Base-by-base conservation (phyloP, 345 rosid species). In the Raphanus raphanistrum region DNA sequence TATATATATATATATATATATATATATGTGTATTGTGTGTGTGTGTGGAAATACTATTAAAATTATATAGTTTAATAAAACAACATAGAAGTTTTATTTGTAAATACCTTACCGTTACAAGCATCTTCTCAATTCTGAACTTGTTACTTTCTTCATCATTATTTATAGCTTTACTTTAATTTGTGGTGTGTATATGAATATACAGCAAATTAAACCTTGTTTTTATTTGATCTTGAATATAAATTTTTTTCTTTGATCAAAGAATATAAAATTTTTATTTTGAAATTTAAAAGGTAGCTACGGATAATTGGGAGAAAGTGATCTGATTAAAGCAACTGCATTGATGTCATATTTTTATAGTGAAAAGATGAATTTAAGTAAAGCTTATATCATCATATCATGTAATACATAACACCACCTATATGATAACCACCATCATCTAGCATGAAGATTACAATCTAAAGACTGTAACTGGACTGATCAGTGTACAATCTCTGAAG, bases 401-500 rank as follows among this genome's bases (percentile, higher is more conserved):
- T 38, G 45, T 60, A 71, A 41, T 28, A 60, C 10, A 7, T 72
- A 50, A 61, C 55, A 15, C 28, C 16, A 73, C 6, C 36, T 52
- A 55, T 65, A 9, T 28, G 10, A 75, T 58, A 57, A 41, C 27
- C 55, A 65, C 41, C 64, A 75, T 55, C 66, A n/a, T 62, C 74
- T 60, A 33, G 38, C 68, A 69, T 64, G 43, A 16, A 63, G 26
- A 36, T 0, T 70, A 63, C 2, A 55, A 77, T 71, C 66, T 64
- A 77, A 29, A 9, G 27, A 29, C 72, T 71, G 38, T 3, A 52
- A 8, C 27, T 64, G 35, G 27, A 16, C 80, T 71, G 71, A 52
- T 57, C 8, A 36, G 84, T 81, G 64, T 74, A 64, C 0, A 68
- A 59, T 8, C 86, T 86, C 17, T 26, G 81, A 4, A 82, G 82